Base-by-base conservation (phyloP, 73 alveolate species). In the Stentor coeruleus region DNA sequence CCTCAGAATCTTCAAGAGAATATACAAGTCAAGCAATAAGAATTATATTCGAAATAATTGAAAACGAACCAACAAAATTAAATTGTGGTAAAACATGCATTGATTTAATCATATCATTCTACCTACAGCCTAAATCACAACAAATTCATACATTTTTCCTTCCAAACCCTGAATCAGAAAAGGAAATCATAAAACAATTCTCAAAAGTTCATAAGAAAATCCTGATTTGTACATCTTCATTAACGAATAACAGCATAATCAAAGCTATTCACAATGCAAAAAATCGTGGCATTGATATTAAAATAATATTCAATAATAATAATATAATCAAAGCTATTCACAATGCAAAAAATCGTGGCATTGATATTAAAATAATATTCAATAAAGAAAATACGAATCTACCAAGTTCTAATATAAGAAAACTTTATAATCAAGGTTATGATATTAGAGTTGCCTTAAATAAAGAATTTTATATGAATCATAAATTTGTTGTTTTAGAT, bases 281-380 rank as follows among this genome's bases (percentile, higher is more conserved):
- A 49, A 20, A 6, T 49, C 66, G 66, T 11, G 66, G 66, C 6
- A 20, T 49, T 20, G 66, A 49, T 49, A 49, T 96, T 11, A 60
- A 93, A 82, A 86, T 96, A 59, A 96, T 96, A 74, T 85, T 98
- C 3, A 98, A 96, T 86, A 98, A 94, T 83, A 98, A 96, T 86
- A n/a, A n/a, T n/a, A n/a, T n/a, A n/a, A n/a, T n/a, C n/a, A n/a
- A n/a, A n/a, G n/a, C 93, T 97, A 80, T 82, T 89, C 81, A 92
- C 91, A 76, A 82, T 90, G 80, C 58, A 31, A 66, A n/a, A n/a
- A n/a, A n/a, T n/a, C n/a, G n/a, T n/a, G 98, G 98, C 26, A 76
- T 91, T 58, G 98, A 96, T 85, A 82, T 96, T 35, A 84, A n/a
- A n/a, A n/a, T n/a, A n/a, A n/a, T n/a, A n/a, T n/a, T n/a, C n/a